Evolutionary conservation across 2,329 filamentous ascomycete species (phyloP), one percentile per base, ranked within the genome.

Genomic region (Pestalotiopsis sp.): DNA sequence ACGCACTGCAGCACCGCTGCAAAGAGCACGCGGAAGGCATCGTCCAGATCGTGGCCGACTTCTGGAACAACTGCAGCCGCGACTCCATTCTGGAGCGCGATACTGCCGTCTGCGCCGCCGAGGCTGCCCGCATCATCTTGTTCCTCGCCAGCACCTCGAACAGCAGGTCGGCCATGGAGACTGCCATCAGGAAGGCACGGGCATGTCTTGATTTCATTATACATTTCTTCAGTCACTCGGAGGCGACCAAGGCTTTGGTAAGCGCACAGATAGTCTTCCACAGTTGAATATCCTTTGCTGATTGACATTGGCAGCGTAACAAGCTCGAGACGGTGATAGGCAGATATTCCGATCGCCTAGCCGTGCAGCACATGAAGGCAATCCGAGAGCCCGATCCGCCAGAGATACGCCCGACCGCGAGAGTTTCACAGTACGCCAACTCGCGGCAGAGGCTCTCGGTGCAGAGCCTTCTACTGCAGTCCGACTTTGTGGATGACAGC

Each of bases 81-180:
- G 67, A 69, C 1, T 71, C 76, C 4, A 75, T 80, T 12, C 74
- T 83, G 0, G 81, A 84, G 65, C 79, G 80, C 39, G 82, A 83
- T 58, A 78, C 77, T 0, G 82, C 82, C 4, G 80, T 84, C 1
- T 83, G 82, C 49, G 81, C 79, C 0, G 84, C 83, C 36, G 81
- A 84, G 45, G 77, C 79, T 3, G 78, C 80, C 0, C 77, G 81
- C 1, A 72, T 83, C 1, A 74, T 83, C 1, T 72, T 82, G 17
- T 82, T 81, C 72, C 71, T 71, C 58, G 71, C 73, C 13, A 70
- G 73, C 31, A 70, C 70, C 25, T 66, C 63, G 12, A 68, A 71
- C 1, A 69, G 70, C 9, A 67, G 65, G 11, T 72, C 73, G 1
- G 70, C 69, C n/a, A 71, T 74, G n/a, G 71, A 75, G 23, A 60